These are phyloP conservation scores for Phragmites australis DNA, from an alignment of 176 grass and related monocot species.

Conservation along the genomic window DNA sequence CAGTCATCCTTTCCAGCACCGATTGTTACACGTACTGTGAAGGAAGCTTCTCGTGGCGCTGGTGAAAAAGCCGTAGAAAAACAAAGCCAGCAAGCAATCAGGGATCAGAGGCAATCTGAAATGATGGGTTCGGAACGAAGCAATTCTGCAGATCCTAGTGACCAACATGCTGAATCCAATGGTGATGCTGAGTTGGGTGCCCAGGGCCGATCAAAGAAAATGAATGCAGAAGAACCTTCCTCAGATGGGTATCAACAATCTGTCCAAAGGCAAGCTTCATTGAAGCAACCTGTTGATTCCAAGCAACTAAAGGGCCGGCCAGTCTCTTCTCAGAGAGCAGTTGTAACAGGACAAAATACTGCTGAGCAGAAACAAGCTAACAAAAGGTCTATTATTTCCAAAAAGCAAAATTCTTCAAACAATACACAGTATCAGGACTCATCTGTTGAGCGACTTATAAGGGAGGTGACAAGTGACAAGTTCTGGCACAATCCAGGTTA, in stretches of 20 bases:
- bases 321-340: conserved; percentile 49
- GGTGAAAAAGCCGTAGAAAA: conserved; percentile 63
- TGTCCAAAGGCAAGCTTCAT: conserved; percentile 53
- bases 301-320: conserved; percentile 59
- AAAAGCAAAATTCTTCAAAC: conserved; percentile 65
- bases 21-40: conserved; percentile 82
- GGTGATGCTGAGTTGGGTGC: conserved; percentile 58
- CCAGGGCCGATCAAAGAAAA: conserved; percentile 49
- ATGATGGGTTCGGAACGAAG: conserved; percentile 50
- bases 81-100: conserved; percentile 39
- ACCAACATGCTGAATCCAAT: conserved; percentile 75
- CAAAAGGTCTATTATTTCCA: conserved; percentile 80
- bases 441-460: conserved; percentile 90
- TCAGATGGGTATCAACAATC: conserved; percentile 49
- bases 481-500: conserved; percentile 99
- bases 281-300: conserved; percentile 63
- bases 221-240: conserved; percentile 51
- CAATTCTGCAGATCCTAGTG: conserved; percentile 51
- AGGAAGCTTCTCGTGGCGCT: conserved; percentile 61
- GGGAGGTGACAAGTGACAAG: conserved; percentile 95
- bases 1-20: conserved; percentile 87
- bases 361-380: conserved; percentile 64
- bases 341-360: conserved; percentile 51
- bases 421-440: conserved; percentile 76
- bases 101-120: conserved; percentile 75